Evolutionary conservation across 129 eudicot genomes (phyloP).

Genomic region (Heracleum sosnowskyi): DNA sequence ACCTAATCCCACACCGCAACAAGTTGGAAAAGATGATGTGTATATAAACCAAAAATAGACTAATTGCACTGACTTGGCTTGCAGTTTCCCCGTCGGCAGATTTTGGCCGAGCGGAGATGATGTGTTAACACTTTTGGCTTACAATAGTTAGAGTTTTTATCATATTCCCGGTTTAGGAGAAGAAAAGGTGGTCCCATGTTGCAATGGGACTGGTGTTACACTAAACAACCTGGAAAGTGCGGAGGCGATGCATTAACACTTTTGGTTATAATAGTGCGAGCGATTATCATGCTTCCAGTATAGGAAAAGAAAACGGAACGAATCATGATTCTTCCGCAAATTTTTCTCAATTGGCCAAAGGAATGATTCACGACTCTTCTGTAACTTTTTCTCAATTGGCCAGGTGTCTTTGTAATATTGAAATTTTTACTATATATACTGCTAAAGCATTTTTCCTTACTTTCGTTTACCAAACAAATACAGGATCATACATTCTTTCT

Average conservation of each 20-base stretch:
- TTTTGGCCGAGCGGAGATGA: neutral
- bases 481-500: no score
- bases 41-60: neutral
- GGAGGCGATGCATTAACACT: no score
- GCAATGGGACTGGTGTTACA: neutral
- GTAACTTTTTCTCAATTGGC: neutral
- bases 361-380: no score
- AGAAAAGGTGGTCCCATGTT: neutral
- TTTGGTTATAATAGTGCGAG: no score
- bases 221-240: no score
- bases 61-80: neutral
- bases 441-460: neutral
- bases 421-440: neutral
- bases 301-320: neutral
- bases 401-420: neutral
- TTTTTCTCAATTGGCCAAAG: no score
- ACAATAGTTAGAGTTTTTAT: neutral
- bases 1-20: neutral
- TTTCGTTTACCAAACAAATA: neutral
- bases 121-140: neutral
- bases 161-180: neutral
- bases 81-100: neutral
- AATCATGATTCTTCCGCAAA: no score
- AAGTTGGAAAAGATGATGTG: neutral
- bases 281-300: neutral